These are phyloP conservation scores for Pythium plurisporium DNA, from an alignment of 352 stramenopile genomes.

Conservation along the genomic window DNA sequence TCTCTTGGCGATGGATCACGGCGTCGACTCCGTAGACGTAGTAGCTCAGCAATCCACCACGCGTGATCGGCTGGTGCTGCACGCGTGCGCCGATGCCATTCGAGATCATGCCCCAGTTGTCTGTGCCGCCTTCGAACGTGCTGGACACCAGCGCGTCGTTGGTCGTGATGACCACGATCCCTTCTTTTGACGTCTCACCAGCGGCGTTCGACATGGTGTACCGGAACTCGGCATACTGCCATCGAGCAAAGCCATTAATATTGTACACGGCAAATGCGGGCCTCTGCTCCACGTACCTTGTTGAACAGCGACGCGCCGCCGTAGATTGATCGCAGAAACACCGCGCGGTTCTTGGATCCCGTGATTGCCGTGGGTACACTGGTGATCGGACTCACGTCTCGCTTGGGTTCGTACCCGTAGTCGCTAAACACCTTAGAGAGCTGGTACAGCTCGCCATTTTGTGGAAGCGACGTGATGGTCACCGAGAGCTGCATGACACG, in stretches of 20 bases:
- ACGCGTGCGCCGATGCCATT: slow-evolving; percentile 42
- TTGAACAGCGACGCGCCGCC: slow-evolving; percentile 46
- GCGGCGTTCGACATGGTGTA: slow-evolving; percentile 80
- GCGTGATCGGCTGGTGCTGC: slow-evolving; percentile 57
- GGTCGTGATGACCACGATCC: slow-evolving; percentile 75
- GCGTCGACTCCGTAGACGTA: slow-evolving; percentile 85
- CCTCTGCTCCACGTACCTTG: slow-evolving; percentile 33
- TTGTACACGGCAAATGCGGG: not conserved
- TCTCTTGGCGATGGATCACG: slow-evolving; percentile 62
- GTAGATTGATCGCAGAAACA: slow-evolving; percentile 76
- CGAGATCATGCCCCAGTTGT: slow-evolving; percentile 74
- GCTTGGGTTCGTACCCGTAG: slow-evolving; percentile 89
- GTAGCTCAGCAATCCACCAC: slow-evolving; percentile 75
- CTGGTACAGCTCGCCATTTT: slow-evolving; percentile 83
- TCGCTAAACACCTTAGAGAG: slow-evolving; percentile 85
- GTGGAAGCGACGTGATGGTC: slow-evolving; percentile 81
- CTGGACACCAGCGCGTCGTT: slow-evolving; percentile 70
- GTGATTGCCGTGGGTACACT: slow-evolving; percentile 57
- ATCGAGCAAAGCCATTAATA: not conserved
- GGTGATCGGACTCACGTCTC: slow-evolving; percentile 46
- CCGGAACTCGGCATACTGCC: slow-evolving; percentile 80
- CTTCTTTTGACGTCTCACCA: slow-evolving; percentile 49
- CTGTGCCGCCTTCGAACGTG: slow-evolving; percentile 71
- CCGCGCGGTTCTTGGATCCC: slow-evolving; percentile 80
- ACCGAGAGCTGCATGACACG: slow-evolving; percentile 33